Percentiles rank a stretch among this genome's conserved stretches.
These are phyloP conservation scores for Talaromyces ruber DNA, from an alignment of 495 filamentous ascomycete genomes.

Conservation along the genomic window DNA sequence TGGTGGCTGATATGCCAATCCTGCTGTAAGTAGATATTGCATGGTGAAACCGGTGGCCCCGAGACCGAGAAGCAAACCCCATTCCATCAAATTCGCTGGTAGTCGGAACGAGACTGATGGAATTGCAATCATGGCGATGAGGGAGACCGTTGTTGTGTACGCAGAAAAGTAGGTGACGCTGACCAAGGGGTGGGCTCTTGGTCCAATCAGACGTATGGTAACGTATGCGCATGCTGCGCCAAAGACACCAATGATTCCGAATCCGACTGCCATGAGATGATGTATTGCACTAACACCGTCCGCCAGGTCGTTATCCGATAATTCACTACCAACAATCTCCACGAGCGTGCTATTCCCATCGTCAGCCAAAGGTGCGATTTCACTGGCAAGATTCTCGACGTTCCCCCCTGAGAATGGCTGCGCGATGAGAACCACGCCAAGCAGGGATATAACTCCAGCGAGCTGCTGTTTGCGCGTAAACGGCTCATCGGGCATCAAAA, in stretches of 20 bases:
- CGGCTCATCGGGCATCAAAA: slow-evolving; percentile 63
- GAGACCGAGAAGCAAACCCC: slow-evolving; percentile 60
- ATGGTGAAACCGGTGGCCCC: slow-evolving; percentile 73
- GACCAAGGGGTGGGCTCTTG: slow-evolving; percentile 74
- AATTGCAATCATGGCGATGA: slow-evolving; percentile 47
- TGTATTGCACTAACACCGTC: slow-evolving; percentile 40
- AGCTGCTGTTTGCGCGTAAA: slow-evolving; percentile 74
- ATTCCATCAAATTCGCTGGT: slow-evolving; percentile 55
- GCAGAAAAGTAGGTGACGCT: slow-evolving; percentile 79
- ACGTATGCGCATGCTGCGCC: slow-evolving; percentile 73
- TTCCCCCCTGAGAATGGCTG: slow-evolving; percentile 45
- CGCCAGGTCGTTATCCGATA: slow-evolving; percentile 13
- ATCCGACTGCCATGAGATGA: slow-evolving; percentile 61
- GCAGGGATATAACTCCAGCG: slow-evolving; percentile 65
- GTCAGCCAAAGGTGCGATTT: neutral
- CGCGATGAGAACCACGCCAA: slow-evolving; percentile 80
- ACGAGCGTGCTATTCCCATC: slow-evolving; percentile 4
- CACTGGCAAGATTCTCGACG: neutral
- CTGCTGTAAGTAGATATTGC: slow-evolving; percentile 82
- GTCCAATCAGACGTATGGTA: slow-evolving; percentile 76
- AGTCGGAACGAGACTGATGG: slow-evolving; percentile 54
- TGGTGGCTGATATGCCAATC: slow-evolving; percentile 57
- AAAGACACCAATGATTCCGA: slow-evolving; percentile 72
- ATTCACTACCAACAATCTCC: neutral
- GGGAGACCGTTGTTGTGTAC: slow-evolving; percentile 59